Percentiles rank a stretch among this genome's conserved stretches.
phyloP scores from a whole-genome alignment of 2,329 filamentous ascomycete genomes.

The Hymenotorrendiella dingleyae region DNA sequence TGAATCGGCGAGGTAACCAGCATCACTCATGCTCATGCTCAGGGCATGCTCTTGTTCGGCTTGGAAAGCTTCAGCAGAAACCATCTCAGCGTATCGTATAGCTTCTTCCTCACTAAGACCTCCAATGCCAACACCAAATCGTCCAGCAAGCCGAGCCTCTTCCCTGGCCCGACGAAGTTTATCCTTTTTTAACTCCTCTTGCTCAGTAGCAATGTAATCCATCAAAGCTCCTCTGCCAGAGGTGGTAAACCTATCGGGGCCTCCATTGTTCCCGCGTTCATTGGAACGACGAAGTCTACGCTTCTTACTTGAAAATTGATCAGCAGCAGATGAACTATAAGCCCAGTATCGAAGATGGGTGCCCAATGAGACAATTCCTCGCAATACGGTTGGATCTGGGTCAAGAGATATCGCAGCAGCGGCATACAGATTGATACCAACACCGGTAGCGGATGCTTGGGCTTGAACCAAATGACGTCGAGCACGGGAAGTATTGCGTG shows the following conservation, averaged over 20 bases:
- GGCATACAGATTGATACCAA: slow-evolving; percentile 71
- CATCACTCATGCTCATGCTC: slow-evolving; percentile 32
- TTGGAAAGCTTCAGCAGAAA: slow-evolving; percentile 55
- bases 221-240: slow-evolving; percentile 64
- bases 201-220: slow-evolving; percentile 82
- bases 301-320: slow-evolving; percentile 70
- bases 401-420: slow-evolving; percentile 82
- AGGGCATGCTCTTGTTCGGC: slow-evolving; percentile 51
- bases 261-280: slow-evolving; percentile 53
- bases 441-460: slow-evolving; percentile 58
- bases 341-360: slow-evolving; percentile 89
- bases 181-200: slow-evolving; percentile 71
- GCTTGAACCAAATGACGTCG: slow-evolving; percentile 68
- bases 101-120: slow-evolving; percentile 62
- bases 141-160: slow-evolving; percentile 61
- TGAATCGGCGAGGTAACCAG: slow-evolving; percentile 45
- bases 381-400: slow-evolving; percentile 76
- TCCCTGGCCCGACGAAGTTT: slow-evolving; percentile 62
- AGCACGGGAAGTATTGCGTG: slow-evolving; percentile 73
- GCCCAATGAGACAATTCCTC: slow-evolving; percentile 82
- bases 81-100: slow-evolving; percentile 57
- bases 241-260: slow-evolving; percentile 50
- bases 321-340: slow-evolving; percentile 74
- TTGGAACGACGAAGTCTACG: slow-evolving; percentile 64
- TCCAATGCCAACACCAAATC: slow-evolving; percentile 77